phyloP scores from a whole-genome alignment of 179 eudicot species.

The Sideroxylon spinosum region DNA sequence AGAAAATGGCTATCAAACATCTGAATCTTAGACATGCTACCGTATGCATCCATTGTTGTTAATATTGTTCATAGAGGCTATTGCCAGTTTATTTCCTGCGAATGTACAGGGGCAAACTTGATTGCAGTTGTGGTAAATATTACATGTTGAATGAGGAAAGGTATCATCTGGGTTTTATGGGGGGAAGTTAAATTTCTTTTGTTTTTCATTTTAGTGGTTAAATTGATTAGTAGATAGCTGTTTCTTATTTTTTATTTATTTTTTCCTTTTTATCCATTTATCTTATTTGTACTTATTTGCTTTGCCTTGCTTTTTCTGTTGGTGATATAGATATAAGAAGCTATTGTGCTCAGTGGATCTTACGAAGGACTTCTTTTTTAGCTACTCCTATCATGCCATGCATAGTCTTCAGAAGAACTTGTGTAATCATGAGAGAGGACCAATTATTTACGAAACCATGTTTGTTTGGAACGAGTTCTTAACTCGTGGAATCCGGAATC shows the following conservation, averaged over 20 bases:
- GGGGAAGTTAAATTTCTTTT: slow-evolving; percentile 24
- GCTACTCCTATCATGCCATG: slow-evolving; percentile 95
- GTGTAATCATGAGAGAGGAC: slow-evolving; percentile 46
- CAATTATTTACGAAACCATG: slow-evolving; percentile 69
- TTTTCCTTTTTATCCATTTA: background rate
- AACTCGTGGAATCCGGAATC: slow-evolving; percentile 66
- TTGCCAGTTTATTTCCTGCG: slow-evolving; percentile 34
- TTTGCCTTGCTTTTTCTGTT: slow-evolving; percentile 38
- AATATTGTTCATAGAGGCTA: slow-evolving; percentile 25
- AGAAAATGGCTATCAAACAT: background rate
- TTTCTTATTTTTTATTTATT: background rate
- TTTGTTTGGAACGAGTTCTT: slow-evolving; percentile 95
- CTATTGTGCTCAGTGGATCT: slow-evolving; percentile 89
- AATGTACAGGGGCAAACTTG: slow-evolving; percentile 41
- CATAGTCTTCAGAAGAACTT: slow-evolving; percentile 83
- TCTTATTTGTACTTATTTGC: slow-evolving; percentile 28
- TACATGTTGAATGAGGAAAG: slow-evolving; percentile 51
- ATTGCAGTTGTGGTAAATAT: slow-evolving; percentile 47
- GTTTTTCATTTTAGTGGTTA: slow-evolving; percentile 3
- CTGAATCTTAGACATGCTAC: background rate
- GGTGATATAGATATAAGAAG: slow-evolving; percentile 80
- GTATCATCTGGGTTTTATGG: slow-evolving; percentile 43
- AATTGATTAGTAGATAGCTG: background rate
- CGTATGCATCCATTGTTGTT: slow-evolving; percentile 19
- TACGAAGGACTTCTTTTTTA: slow-evolving; percentile 95